Base-by-base conservation (phyloP, 352 stramenopile genomes). In the Globisporangium ultimum region DNA sequence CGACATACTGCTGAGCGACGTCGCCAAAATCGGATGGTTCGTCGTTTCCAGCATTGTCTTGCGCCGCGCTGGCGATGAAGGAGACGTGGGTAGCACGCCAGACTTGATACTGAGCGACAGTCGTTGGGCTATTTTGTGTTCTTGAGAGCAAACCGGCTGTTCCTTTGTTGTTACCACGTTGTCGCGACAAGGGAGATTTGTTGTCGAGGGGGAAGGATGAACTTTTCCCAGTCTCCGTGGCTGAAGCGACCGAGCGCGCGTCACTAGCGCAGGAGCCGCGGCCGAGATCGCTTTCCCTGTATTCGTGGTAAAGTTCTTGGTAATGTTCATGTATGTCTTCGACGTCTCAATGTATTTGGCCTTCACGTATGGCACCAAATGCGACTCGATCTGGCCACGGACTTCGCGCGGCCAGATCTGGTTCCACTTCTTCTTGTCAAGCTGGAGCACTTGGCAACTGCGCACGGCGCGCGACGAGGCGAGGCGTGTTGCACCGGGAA, bases 221-320 rank as follows among this genome's bases (percentile, higher is more conserved):
- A 53, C 42, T 17, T 52, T 59, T 9, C 43, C 41, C 18, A 21
- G 58, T 43, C 53, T 55, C 4, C 17, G 40, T n/a, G 15, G 21
- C 20, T 38, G 51, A 15, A 36, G 6, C 32, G 40, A 13, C 17
- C 43, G 60, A 11, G 51, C 24, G 20, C 60, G 52, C 60, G 24
- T n/a, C n/a, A n/a, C n/a, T n/a, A n/a, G 22, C 21, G 24, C 20
- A 12, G 9, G 28, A 13, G 21, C 13, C 0, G 63, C 9, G 12
- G 68, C 58, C 43, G n/a, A n/a, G n/a, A 71, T 43, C 2, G 66
- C 58, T 41, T 67, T 48, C 18, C 85, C 77, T 21, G 78, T 80
- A 49, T 81, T 82, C 41, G 76, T 69, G 61, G 75, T 81, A 22
- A 91, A 77, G 40, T 88, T 88, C 58, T 87, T 91, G 5, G 70